Evolutionary conservation across 371 early-diverging fungal species (phyloP).

Genomic region (Mucor irregularis): DNA sequence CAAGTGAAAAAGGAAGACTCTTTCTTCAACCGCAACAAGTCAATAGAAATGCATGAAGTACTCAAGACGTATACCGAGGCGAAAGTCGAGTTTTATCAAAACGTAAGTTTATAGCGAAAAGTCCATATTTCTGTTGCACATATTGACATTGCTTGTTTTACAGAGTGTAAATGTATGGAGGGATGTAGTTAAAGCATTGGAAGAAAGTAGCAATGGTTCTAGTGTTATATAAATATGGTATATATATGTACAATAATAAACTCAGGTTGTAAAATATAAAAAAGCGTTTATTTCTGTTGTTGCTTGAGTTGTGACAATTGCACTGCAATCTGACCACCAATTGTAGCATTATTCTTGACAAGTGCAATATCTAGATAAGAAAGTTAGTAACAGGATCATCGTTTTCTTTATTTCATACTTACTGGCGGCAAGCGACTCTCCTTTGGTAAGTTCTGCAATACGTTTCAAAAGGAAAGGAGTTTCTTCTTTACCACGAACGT

Average conservation of each 20-base stretch:
- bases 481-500: constrained; percentile 81
- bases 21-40: constrained; percentile 74
- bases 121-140: neutral
- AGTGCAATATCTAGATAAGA: constrained; percentile 75
- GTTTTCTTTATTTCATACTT: constrained; percentile 24
- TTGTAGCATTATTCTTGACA: constrained; percentile 86
- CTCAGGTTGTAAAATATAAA: too few relatives aligned
- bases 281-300: neutral
- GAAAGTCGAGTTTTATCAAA: constrained; percentile 79
- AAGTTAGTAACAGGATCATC: neutral
- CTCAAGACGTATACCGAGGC: constrained; percentile 70
- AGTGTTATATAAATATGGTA: neutral
- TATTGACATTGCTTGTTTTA: neutral
- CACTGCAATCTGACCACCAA: constrained; percentile 79
- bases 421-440: constrained; percentile 82
- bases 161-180: constrained; percentile 67
- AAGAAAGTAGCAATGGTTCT: constrained; percentile 14
- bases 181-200: constrained; percentile 63
- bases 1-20: constrained; percentile 82
- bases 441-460: constrained; percentile 78
- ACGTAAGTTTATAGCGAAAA: constrained; percentile 45
- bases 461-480: constrained; percentile 90
- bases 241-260: too few relatives aligned
- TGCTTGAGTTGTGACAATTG: constrained; percentile 12
- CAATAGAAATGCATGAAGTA: constrained; percentile 78